phyloP scores from a whole-genome alignment of 1,139 yeast species.

The Diutina scorzettiae region DNA sequence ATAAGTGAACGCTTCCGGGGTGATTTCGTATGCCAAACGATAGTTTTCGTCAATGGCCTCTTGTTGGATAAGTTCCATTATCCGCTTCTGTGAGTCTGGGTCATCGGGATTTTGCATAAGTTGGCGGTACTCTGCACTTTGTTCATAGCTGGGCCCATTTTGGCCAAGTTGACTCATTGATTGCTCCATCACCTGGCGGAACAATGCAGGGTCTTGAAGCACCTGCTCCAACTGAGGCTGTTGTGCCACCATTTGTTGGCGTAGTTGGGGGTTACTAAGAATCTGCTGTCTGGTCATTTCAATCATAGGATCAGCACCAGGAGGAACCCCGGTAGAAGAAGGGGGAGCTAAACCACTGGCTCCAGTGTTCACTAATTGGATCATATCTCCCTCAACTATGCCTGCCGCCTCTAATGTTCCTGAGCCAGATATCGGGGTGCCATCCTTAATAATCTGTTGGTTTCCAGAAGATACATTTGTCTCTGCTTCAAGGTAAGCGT shows the following conservation, averaged over 20 bases:
- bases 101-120: slow-evolving; percentile 56
- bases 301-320: slow-evolving; percentile 24
- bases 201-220: slow-evolving; percentile 40
- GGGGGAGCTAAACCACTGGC: neutral
- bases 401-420: slow-evolving; percentile 34
- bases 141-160: slow-evolving; percentile 7
- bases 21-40: slow-evolving; percentile 68
- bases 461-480: slow-evolving; percentile 36
- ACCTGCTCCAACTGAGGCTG: slow-evolving; percentile 33
- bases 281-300: slow-evolving; percentile 40
- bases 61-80: slow-evolving; percentile 58
- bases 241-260: slow-evolving; percentile 19
- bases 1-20: slow-evolving; percentile 79
- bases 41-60: slow-evolving; percentile 67
- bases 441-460: slow-evolving; percentile 40
- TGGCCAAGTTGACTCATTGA: slow-evolving; percentile 13
- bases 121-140: slow-evolving; percentile 31
- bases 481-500: slow-evolving; percentile 71
- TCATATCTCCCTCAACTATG: slow-evolving; percentile 44
- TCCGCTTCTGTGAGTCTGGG: slow-evolving; percentile 57
- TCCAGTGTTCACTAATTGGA: slow-evolving; percentile 21
- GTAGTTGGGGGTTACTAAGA: slow-evolving; percentile 25
- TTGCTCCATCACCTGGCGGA: slow-evolving; percentile 34
- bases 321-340: neutral
- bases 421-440: slow-evolving; percentile 24